Conservation (phyloP, 2,329 filamentous ascomycete genomes). For the Beauveria bassiana region DNA sequence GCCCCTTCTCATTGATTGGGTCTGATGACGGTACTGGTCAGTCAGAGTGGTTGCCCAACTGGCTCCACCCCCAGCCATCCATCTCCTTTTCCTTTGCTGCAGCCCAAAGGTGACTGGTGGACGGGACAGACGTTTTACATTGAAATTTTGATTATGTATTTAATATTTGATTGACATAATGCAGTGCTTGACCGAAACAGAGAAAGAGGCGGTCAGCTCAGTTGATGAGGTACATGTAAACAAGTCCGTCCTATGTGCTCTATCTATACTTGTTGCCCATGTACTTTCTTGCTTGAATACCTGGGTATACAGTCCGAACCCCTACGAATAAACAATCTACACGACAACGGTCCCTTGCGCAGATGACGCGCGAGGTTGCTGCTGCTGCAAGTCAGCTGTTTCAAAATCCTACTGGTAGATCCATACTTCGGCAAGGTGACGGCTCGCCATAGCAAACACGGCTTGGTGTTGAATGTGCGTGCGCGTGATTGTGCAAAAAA, state of each 20-base stretch:
- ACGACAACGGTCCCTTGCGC: background rate
- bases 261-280: background rate
- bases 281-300: background rate
- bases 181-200: background rate
- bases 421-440: background rate
- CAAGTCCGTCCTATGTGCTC: background rate
- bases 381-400: slow-evolving; percentile 6
- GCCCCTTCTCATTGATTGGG: background rate
- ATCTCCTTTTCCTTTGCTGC: slow-evolving; percentile 1
- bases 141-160: background rate
- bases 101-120: slow-evolving; percentile 4
- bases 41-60: slow-evolving; percentile 11
- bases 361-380: slow-evolving; percentile 4
- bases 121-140: background rate
- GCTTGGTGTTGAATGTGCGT: background rate
- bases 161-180: background rate
- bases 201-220: slow-evolving; percentile 5
- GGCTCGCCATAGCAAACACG: background rate
- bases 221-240: background rate
- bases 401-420: background rate
- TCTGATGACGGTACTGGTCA: slow-evolving; percentile 11
- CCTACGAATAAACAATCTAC: background rate
- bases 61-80: slow-evolving; percentile 12
- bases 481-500: slow-evolving; percentile 4
- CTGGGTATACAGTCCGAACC: background rate